phyloP scores from a whole-genome alignment of 2,329 filamentous ascomycete species.

The Trichoderma gracile region DNA sequence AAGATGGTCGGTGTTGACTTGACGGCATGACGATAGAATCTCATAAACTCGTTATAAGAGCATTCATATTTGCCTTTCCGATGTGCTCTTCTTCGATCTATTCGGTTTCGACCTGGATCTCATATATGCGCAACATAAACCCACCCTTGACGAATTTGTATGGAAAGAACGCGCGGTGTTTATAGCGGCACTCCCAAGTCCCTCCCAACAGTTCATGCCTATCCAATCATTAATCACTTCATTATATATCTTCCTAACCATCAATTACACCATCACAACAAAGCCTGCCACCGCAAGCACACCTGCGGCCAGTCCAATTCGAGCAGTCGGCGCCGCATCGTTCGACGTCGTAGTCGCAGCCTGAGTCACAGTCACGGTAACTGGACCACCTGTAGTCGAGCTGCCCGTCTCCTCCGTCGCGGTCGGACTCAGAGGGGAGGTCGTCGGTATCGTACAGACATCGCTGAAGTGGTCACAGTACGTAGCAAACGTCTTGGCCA shows the following conservation, averaged over 20 bases:
- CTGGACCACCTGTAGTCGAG: background rate
- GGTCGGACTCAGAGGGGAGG: background rate
- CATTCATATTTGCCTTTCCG: background rate
- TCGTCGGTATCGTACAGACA: constrained; percentile 32
- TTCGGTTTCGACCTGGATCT: too few relatives aligned
- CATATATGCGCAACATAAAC: background rate
- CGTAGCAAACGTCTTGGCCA: constrained; percentile 35
- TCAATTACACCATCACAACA: background rate
- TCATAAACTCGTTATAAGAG: background rate
- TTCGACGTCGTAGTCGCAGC: constrained; percentile 13
- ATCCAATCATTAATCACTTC: background rate
- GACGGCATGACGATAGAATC: constrained; percentile 27
- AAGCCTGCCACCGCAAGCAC: background rate
- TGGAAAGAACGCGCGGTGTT: too few relatives aligned
- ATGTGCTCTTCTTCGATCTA: too few relatives aligned
- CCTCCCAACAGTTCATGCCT: too few relatives aligned
- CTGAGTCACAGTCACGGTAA: background rate
- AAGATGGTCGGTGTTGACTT: constrained; percentile 74
- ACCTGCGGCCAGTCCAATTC: background rate
- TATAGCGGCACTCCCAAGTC: too few relatives aligned
- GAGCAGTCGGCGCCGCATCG: constrained; percentile 6
- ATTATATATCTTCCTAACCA: too few relatives aligned
- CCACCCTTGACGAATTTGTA: background rate
- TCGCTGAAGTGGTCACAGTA: constrained; percentile 37
- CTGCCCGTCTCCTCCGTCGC: background rate